Evolutionary conservation across 345 rosid genomes (phyloP).

Genomic region (Populus nigra): DNA sequence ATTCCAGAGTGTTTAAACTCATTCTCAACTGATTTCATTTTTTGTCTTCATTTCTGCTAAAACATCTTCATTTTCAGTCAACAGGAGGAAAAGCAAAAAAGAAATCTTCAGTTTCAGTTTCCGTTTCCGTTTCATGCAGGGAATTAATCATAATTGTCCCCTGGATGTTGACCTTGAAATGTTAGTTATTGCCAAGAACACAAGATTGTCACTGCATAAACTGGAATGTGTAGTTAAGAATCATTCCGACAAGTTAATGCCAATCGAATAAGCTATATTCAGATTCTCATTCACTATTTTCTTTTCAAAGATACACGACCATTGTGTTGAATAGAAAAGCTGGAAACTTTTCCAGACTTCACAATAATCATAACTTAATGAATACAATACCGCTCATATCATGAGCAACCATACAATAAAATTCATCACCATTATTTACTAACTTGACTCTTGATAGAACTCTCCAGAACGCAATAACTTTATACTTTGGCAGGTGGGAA

Average conservation of each 20-base stretch:
- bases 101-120: no score
- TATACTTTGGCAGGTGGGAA: conserved; percentile 36
- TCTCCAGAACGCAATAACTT: background rate
- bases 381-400: background rate
- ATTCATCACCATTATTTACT: background rate
- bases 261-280: background rate
- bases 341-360: background rate
- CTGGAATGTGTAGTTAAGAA: background rate
- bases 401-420: no score
- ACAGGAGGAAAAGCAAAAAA: no score
- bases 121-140: background rate
- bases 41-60: background rate
- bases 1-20: no score
- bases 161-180: background rate
- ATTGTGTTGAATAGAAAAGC: background rate
- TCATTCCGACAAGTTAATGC: background rate
- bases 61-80: no score
- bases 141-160: background rate
- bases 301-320: background rate
- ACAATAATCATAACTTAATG: background rate
- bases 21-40: background rate
- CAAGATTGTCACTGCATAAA: background rate
- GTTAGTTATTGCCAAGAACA: background rate
- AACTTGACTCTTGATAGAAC: background rate
- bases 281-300: background rate